These are phyloP conservation scores for Cladosporium velox DNA, from an alignment of 2,329 filamentous ascomycete species.

Conservation along the genomic window DNA sequence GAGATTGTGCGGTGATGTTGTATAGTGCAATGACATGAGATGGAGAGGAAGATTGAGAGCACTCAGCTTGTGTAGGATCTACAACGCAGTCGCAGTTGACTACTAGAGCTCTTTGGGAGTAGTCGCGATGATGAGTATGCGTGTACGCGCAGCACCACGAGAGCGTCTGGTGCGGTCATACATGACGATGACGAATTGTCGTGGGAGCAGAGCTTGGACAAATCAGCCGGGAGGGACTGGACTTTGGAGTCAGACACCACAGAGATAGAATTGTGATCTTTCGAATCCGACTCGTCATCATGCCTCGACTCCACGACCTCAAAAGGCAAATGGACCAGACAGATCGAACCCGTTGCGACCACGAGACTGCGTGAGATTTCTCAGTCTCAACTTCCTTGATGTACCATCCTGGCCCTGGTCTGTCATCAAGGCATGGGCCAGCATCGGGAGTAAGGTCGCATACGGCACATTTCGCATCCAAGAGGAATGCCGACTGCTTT, in stretches of 20 bases:
- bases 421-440: background rate
- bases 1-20: background rate
- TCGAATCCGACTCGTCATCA: background rate
- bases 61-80: conserved; percentile 3
- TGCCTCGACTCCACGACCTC: background rate
- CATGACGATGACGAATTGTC: background rate
- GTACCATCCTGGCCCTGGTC: background rate
- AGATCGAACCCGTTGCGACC: background rate
- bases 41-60: background rate
- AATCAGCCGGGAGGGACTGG: background rate
- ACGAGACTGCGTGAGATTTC: background rate
- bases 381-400: background rate
- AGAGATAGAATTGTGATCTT: background rate
- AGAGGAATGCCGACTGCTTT: background rate
- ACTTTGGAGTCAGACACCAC: too few species aligned
- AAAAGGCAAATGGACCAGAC: background rate
- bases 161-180: background rate
- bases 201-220: background rate
- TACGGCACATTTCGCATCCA: background rate
- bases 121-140: background rate
- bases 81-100: background rate
- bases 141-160: background rate
- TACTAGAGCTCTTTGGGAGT: background rate
- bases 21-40: background rate
- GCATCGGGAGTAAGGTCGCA: background rate